Percentiles rank a stretch among this genome's conserved stretches.
Evolutionary conservation across 306 rosid genomes (phyloP).

Genomic region (Cyamopsis tetragonoloba): DNA sequence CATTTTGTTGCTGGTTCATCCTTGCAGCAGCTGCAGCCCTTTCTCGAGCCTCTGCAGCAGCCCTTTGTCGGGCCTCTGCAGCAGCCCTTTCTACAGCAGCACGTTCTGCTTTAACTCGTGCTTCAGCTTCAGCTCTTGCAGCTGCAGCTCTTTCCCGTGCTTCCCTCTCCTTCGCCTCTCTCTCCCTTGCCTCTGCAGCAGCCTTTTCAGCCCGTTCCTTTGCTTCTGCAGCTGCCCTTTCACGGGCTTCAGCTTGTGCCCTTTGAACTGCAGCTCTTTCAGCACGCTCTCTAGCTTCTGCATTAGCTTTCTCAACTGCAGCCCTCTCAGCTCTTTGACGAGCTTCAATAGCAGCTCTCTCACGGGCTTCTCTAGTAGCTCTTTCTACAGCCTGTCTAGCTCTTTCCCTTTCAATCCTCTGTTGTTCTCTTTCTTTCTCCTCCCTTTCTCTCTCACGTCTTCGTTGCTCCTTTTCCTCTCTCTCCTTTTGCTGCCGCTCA

Average conservation of each 20-base stretch:
- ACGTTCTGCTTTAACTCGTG: slow-evolving; percentile 71
- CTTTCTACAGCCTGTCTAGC: slow-evolving; percentile 96
- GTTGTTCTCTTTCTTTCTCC: slow-evolving; percentile 70
- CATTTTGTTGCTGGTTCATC: slow-evolving; percentile 71
- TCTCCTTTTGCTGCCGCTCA: slow-evolving; percentile 63
- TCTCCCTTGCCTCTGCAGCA: slow-evolving; percentile 70
- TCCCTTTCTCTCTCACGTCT: slow-evolving; percentile 58
- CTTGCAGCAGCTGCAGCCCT: slow-evolving; percentile 82
- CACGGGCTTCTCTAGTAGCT: slow-evolving; percentile 99
- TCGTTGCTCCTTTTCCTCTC: slow-evolving; percentile 60
- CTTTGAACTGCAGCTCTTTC: slow-evolving; percentile 92
- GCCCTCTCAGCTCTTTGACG: slow-evolving; percentile 79
- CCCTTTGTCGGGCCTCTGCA: slow-evolving; percentile 82
- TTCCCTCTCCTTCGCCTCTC: slow-evolving; percentile 51
- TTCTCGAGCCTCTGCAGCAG: slow-evolving; percentile 69
- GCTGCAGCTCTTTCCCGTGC: slow-evolving; percentile 39
- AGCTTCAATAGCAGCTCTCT: slow-evolving; percentile 88
- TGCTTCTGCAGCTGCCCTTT: slow-evolving; percentile 91
- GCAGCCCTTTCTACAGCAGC: slow-evolving; percentile 88
- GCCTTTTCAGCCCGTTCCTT: slow-evolving; percentile 85
- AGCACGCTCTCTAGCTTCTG: slow-evolving; percentile 94
- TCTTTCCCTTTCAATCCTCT: slow-evolving; percentile 70
- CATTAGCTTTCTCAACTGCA: slow-evolving; percentile 79
- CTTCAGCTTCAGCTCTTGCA: slow-evolving; percentile 58
- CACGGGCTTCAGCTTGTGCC: slow-evolving; percentile 93